Conservation (phyloP, 768 basidiomycete genomes). For the Leucocoprinus leucothites region DNA sequence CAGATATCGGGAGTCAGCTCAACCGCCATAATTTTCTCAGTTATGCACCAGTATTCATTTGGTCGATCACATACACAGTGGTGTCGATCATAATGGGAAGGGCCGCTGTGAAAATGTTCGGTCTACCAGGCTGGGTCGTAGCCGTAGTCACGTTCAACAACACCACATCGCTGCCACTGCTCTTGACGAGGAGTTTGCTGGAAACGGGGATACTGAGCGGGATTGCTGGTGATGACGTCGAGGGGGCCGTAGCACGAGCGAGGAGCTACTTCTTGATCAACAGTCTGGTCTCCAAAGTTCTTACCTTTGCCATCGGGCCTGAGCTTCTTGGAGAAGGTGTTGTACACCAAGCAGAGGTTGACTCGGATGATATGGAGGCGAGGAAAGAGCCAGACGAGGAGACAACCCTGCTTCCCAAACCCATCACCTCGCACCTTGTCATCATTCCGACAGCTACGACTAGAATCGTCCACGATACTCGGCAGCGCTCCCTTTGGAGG, state of each 20-base stretch:
- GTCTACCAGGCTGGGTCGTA: constrained; percentile 10
- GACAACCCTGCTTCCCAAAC: not conserved
- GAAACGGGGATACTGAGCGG: constrained; percentile 5
- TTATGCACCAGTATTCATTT: constrained; percentile 9
- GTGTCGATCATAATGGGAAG: constrained; percentile 5
- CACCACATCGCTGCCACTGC: constrained; percentile 10
- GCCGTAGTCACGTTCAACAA: constrained; percentile 13
- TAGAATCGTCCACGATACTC: too few relatives aligned
- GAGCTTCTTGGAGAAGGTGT: not conserved
- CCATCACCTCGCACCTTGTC: too few relatives aligned
- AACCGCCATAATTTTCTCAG: not conserved
- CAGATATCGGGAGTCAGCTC: constrained; percentile 8
- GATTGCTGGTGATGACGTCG: constrained; percentile 3
- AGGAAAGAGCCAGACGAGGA: not conserved
- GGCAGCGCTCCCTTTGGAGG: not conserved
- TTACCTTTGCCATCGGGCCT: constrained; percentile 9
- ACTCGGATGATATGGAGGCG: not conserved
- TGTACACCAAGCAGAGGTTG: not conserved
- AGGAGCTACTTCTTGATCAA: constrained; percentile 13
- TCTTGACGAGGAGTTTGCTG: constrained; percentile 11
- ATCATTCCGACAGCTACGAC: too few relatives aligned
- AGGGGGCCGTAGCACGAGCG: constrained; percentile 8
- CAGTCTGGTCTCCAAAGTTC: constrained; percentile 13
- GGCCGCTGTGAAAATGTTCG: constrained; percentile 1
- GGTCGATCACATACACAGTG: constrained; percentile 4